These are phyloP conservation scores for Alloascoidea hylecoeti DNA, from an alignment of 805 yeast species.

Conservation along the genomic window DNA sequence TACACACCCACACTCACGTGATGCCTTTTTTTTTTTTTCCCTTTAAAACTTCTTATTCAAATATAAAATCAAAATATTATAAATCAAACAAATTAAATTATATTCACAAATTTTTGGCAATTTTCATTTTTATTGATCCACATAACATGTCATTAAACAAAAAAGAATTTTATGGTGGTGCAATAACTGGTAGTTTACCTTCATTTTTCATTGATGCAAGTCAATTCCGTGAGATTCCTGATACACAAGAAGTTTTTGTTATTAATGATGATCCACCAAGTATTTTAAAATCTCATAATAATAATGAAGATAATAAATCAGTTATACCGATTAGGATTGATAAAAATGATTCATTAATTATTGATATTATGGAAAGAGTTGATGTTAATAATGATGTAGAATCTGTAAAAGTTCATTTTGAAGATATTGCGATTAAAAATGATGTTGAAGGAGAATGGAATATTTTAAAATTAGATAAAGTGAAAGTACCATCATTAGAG, in stretches of 20 bases:
- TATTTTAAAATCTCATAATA: background rate
- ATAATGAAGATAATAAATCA: too few relatives aligned
- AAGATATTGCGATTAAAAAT: constrained; percentile 27
- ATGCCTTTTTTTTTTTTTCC: too few relatives aligned
- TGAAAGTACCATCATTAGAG: constrained; percentile 14
- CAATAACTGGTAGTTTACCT: constrained; percentile 49
- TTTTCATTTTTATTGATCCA: too few relatives aligned
- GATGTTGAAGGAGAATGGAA: constrained; percentile 4
- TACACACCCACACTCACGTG: too few relatives aligned
- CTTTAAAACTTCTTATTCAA: too few relatives aligned
- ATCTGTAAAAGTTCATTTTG: constrained; percentile 38
- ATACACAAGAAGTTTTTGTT: constrained; percentile 85
- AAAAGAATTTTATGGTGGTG: constrained; percentile 65
- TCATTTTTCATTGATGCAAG: constrained; percentile 61
- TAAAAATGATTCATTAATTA: constrained; percentile 18
- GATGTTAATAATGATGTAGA: constrained; percentile 20
- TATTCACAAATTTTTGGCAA: too few relatives aligned
- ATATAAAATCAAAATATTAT: too few relatives aligned
- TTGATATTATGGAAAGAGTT: constrained; percentile 26
- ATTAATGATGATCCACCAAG: constrained; percentile 16
- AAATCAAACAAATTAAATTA: too few relatives aligned
- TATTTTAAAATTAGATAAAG: constrained; percentile 12
- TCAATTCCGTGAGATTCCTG: constrained; percentile 70
- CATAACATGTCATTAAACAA: background rate
- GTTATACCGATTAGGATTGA: constrained; percentile 4